Evolutionary conservation across 768 basidiomycete species (phyloP).

Genomic region (Tulasnella calospora): DNA sequence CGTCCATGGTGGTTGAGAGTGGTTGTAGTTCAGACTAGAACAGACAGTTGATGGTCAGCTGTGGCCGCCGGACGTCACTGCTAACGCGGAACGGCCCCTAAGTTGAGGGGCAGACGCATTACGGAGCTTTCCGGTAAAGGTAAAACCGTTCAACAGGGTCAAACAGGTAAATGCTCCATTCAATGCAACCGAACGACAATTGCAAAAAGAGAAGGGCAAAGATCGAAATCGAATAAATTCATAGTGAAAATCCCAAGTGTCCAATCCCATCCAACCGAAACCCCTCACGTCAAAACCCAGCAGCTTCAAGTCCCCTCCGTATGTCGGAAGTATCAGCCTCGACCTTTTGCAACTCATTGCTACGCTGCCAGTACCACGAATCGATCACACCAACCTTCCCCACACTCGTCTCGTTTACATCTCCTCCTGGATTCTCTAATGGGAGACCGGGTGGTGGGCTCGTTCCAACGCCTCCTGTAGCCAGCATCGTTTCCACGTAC

Average conservation of each 20-base stretch:
- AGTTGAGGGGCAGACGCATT: too few relatives aligned
- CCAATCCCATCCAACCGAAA: neutral
- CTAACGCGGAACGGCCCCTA: too few relatives aligned
- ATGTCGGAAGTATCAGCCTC: constrained; percentile 20
- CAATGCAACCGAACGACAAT: too few relatives aligned
- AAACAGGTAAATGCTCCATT: too few relatives aligned
- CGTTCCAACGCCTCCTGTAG: constrained; percentile 14
- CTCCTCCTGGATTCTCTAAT: neutral
- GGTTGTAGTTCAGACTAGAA: too few relatives aligned
- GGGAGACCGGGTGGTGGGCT: neutral
- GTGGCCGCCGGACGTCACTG: too few relatives aligned
- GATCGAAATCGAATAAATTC: neutral
- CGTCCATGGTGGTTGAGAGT: neutral
- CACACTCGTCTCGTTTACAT: too few relatives aligned
- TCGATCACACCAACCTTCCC: neutral
- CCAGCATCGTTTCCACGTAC: constrained; percentile 18
- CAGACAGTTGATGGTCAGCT: too few relatives aligned
- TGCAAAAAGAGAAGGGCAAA: too few relatives aligned
- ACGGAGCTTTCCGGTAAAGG: too few relatives aligned
- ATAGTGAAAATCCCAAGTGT: neutral
- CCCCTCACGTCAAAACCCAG: constrained; percentile 3
- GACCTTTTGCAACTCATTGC: constrained; percentile 15
- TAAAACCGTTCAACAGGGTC: too few relatives aligned
- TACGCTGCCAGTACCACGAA: constrained; percentile 20
- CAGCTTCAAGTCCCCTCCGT: constrained; percentile 14